These are phyloP conservation scores for Paramecium caudatum DNA, from an alignment of 73 alveolate species.

Conservation along the genomic window DNA sequence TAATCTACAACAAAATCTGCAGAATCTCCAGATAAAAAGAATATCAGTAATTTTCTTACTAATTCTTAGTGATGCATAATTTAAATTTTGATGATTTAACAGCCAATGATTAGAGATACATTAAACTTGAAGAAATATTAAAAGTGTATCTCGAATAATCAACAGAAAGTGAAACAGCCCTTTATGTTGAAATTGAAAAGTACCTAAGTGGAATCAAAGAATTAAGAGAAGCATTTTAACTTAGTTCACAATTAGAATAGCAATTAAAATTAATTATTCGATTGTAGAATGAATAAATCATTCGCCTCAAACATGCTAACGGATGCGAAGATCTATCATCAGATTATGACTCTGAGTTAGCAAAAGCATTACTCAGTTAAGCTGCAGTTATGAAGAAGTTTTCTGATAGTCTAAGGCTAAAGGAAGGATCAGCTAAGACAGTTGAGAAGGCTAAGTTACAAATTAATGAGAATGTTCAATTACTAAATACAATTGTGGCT, in stretches of 20 bases:
- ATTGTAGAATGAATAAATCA: slow-evolving; percentile 64
- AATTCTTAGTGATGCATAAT: slow-evolving; percentile 14
- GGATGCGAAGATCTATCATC: slow-evolving; percentile 22
- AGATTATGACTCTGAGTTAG: neutral
- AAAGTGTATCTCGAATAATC: slow-evolving; percentile 73
- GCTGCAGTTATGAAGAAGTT: slow-evolving; percentile 35
- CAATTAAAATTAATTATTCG: slow-evolving; percentile 52
- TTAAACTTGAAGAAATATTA: slow-evolving; percentile 67
- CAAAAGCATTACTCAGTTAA: slow-evolving; percentile 14
- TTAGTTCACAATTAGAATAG: slow-evolving; percentile 47
- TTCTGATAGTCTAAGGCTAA: slow-evolving; percentile 19
- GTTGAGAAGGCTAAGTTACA: slow-evolving; percentile 28
- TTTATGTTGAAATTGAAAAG: slow-evolving; percentile 65
- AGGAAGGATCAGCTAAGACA: slow-evolving; percentile 19
- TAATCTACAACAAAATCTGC: neutral
- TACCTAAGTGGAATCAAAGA: slow-evolving; percentile 64
- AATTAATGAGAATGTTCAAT: neutral
- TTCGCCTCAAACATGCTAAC: slow-evolving; percentile 54
- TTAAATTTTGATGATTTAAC: slow-evolving; percentile 32
- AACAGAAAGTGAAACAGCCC: slow-evolving; percentile 71
- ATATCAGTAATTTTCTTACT: neutral
- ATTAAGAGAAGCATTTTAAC: slow-evolving; percentile 51
- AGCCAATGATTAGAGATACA: slow-evolving; percentile 58
- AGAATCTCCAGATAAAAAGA: slow-evolving; percentile 15
- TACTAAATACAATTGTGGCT: neutral